Evolutionary conservation across 78 protist species (phyloP), one percentile per base, ranked within the genome.

Genomic region (Dictyostelium firmibasis): DNA sequence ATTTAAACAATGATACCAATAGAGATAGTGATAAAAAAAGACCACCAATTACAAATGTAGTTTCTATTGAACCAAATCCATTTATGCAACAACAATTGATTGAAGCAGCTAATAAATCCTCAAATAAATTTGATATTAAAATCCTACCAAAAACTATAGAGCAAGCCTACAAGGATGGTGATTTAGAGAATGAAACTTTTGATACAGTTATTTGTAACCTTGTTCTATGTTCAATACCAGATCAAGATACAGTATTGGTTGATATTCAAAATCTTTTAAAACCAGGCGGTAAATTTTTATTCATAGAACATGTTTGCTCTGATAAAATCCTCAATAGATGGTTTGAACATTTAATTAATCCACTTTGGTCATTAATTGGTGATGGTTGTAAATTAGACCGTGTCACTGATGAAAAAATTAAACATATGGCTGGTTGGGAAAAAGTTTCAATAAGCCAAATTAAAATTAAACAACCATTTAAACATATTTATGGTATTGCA

Each of bases 181-280:
- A 79, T 44, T 43, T 88, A 10, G 33, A 77, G 29, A 44, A 76
- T 43, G 85, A 36, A 2, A 75, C 81, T 44, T 88, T 88, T 33
- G 93, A 88, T 33, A 82, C 85, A 0, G 60, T 88, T 27, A 88
- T 88, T 43, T 88, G 89, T 31, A 82, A 79, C 43, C 74, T 88
- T 9, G 93, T 88, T 4, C 44, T 88, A 11, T 88, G 93, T 43
- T 88, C 93, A 41, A 81, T 88, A 18, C 93, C 93, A 23, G 16
- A 88, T 20, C 50, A 33, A n/a, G 67, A 69, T 38, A 31, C 23
- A 41, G 79, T 44, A 23, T 27, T 88, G 5, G 6, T 10, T 1
- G 85, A 75, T 7, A 81, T 88, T 23, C 86, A 88, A 47, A 11
- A 77, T 23, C 72, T 88, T 5, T 70, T 88, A 25, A 88, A 78